These are phyloP conservation scores for Linnemannia hyalina DNA, from an alignment of 192 early-diverging fungal species.

Conservation along the genomic window DNA sequence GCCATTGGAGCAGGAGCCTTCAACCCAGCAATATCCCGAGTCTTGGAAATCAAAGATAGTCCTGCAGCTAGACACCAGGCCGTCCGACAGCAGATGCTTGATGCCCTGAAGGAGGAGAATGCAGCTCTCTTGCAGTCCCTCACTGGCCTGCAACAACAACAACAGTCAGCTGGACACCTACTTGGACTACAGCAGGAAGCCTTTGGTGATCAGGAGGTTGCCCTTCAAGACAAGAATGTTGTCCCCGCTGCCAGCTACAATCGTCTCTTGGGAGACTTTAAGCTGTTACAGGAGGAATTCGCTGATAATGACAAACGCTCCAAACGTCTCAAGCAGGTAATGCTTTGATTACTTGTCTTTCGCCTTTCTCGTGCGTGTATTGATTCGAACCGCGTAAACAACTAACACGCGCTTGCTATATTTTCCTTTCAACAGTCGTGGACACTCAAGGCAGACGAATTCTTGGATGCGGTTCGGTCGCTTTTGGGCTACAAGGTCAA, in stretches of 20 bases:
- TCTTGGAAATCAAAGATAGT: slow-evolving; percentile 84
- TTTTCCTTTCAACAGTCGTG: slow-evolving; percentile 63
- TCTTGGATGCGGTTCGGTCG: slow-evolving; percentile 77
- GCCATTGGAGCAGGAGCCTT: slow-evolving; percentile 75
- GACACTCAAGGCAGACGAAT: slow-evolving; percentile 77
- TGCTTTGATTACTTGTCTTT: background rate
- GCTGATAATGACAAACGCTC: slow-evolving; percentile 77
- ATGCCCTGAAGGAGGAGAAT: slow-evolving; percentile 80
- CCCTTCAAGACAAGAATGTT: slow-evolving; percentile 21
- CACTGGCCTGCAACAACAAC: slow-evolving; percentile 27
- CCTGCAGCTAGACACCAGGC: slow-evolving; percentile 75
- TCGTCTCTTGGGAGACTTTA: slow-evolving; percentile 71
- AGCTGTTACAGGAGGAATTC: slow-evolving; percentile 62
- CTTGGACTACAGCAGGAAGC: background rate
- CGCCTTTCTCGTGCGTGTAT: background rate
- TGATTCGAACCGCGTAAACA: background rate
- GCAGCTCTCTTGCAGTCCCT: slow-evolving; percentile 64
- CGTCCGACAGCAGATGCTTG: slow-evolving; percentile 77
- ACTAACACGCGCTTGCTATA: background rate
- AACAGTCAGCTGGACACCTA: background rate
- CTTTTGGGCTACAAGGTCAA: slow-evolving; percentile 81
- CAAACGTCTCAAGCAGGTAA: slow-evolving; percentile 74
- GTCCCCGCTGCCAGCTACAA: slow-evolving; percentile 70
- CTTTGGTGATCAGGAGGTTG: slow-evolving; percentile 24
- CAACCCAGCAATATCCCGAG: slow-evolving; percentile 68